Evolutionary conservation across 2,329 filamentous ascomycete genomes (phyloP).

Genomic region (Ambrosiella xylebori): DNA sequence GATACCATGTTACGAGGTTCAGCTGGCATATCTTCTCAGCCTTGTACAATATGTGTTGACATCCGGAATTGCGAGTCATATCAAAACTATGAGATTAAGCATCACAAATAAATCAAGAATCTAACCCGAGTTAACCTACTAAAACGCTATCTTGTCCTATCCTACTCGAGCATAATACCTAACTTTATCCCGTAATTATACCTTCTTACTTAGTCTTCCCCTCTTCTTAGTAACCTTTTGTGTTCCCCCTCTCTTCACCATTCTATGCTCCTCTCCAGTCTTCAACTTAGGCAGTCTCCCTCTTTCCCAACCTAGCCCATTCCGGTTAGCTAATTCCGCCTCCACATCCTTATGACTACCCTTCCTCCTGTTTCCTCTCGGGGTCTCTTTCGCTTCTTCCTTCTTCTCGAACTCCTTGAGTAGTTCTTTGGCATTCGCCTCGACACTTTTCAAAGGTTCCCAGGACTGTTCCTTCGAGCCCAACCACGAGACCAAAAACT

Average conservation of each 20-base stretch:
- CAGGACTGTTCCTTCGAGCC: conserved; percentile 10
- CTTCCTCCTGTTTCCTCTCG: background rate
- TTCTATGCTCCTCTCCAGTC: background rate
- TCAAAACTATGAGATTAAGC: no score
- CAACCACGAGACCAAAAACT: conserved; percentile 9
- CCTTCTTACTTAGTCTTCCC: background rate
- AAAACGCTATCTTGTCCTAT: no score
- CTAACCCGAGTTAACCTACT: no score
- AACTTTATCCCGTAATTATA: background rate
- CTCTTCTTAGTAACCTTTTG: no score
- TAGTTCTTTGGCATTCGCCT: conserved; percentile 1
- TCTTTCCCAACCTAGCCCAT: background rate
- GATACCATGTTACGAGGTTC: no score
- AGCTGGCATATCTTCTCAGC: no score
- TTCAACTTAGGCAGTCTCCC: background rate
- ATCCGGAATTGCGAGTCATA: no score
- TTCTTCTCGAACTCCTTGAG: conserved; percentile 5
- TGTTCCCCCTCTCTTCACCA: background rate
- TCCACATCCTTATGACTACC: background rate
- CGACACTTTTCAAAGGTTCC: conserved; percentile 7
- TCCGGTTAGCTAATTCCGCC: background rate
- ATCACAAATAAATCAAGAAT: no score
- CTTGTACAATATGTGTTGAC: no score
- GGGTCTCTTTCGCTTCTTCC: background rate
- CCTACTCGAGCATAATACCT: background rate